Percentiles rank a stretch among this genome's conserved stretches.
phyloP scores from a whole-genome alignment of 371 early-diverging fungal species.

The Edhazardia aedis region DNA sequence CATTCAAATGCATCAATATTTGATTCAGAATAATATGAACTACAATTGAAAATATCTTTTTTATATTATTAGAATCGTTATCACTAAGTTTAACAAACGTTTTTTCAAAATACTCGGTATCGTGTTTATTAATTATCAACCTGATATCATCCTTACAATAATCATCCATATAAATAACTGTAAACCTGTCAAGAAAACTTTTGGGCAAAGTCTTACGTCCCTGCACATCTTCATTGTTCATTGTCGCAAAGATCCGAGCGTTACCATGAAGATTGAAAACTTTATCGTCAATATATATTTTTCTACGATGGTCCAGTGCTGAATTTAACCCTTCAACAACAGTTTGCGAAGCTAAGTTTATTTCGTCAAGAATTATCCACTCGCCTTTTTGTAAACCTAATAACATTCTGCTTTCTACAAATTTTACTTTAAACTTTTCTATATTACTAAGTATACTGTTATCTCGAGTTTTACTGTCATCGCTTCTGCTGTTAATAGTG shows the following conservation, averaged over 20 bases:
- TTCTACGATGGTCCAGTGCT: constrained; percentile 82
- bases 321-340: constrained; percentile 97
- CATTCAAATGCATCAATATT: no score
- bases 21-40: no score
- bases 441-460: no score
- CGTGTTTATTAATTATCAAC: no score
- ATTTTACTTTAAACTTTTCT: no score
- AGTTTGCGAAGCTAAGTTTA: constrained; percentile 90
- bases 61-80: no score
- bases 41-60: no score
- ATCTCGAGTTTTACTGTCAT: no score
- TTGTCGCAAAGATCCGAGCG: neutral
- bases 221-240: constrained; percentile 15
- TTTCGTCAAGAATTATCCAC: constrained; percentile 93
- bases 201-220: constrained; percentile 45
- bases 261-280: neutral
- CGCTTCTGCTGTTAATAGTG: neutral
- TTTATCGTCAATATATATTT: constrained; percentile 75
- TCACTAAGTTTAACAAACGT: no score
- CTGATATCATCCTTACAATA: constrained; percentile 22
- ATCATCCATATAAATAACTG: constrained; percentile 27
- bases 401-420: constrained; percentile 68
- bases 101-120: no score
- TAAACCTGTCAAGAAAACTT: constrained; percentile 46
- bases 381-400: constrained; percentile 74